Percentiles rank a stretch among this genome's conserved stretches.
Conservation (phyloP, 331 rosid species). For the Arachis monticola region DNA sequence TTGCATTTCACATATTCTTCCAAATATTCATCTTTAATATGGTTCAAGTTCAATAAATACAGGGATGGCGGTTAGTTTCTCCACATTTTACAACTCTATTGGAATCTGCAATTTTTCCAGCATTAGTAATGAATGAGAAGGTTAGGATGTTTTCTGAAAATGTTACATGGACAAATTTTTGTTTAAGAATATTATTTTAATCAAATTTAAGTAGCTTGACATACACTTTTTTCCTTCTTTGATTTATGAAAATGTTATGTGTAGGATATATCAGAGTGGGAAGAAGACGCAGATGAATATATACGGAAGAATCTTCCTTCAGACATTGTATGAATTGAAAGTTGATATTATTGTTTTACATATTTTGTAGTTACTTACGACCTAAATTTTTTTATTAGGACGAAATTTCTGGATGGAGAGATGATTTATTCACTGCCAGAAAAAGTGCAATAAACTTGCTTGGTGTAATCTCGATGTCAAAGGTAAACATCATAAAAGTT, state of each 20-base stretch:
- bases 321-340: constrained; percentile 68
- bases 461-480: constrained; percentile 84
- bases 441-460: constrained; percentile 88
- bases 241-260: constrained; percentile 41
- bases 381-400: constrained; percentile 56
- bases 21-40: constrained; percentile 24
- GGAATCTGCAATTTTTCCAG: constrained; percentile 83
- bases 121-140: constrained; percentile 82
- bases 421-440: constrained; percentile 87
- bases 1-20: constrained; percentile 15
- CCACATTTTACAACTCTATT: constrained; percentile 76
- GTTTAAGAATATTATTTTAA: constrained; percentile 3
- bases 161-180: constrained; percentile 7
- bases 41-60: constrained; percentile 42
- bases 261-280: constrained; percentile 89
- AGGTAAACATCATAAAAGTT: constrained; percentile 54
- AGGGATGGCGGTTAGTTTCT: constrained; percentile 94
- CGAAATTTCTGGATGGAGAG: constrained; percentile 90
- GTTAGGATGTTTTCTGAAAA: constrained; percentile 44
- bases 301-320: constrained; percentile 88
- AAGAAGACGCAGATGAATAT: constrained; percentile 91
- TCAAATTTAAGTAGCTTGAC: constrained; percentile 28
- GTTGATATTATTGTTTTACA: constrained; percentile 13
- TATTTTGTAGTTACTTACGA: constrained; percentile 30
- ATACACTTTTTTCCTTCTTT: constrained; percentile 7